Evolutionary conservation across 2,329 filamentous ascomycete genomes (phyloP).

Genomic region (Colletotrichum sansevieriae): DNA sequence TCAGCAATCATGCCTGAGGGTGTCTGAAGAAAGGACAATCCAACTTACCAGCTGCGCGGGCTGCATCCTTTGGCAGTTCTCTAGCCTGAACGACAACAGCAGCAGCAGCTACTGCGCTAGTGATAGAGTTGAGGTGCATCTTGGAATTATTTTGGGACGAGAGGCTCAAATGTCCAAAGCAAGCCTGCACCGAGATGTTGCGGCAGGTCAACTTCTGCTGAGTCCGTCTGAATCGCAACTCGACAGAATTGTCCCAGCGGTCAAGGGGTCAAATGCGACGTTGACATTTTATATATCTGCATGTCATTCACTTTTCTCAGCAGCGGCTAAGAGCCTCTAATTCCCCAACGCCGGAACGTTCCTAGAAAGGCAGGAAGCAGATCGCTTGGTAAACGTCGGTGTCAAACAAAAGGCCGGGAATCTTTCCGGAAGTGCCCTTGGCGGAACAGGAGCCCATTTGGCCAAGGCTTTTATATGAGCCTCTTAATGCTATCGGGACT

Average conservation of each 20-base stretch:
- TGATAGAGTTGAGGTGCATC: conserved; percentile 43
- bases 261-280: not conserved
- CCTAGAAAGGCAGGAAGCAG: conserved; percentile 38
- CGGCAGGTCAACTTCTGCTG: not conserved
- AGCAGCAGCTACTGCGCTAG: conserved; percentile 35
- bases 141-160: not conserved
- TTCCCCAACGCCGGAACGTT: not conserved
- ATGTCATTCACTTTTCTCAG: not conserved
- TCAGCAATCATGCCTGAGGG: not conserved
- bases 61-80: conserved; percentile 43
- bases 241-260: not conserved
- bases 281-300: conserved; percentile 3
- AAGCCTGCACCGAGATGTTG: too few species aligned
- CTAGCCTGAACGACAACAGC: conserved; percentile 37
- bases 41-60: conserved; percentile 40
- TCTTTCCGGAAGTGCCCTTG: not conserved
- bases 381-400: conserved; percentile 27
- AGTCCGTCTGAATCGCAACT: not conserved
- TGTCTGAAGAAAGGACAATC: not conserved
- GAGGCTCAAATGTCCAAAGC: too few species aligned
- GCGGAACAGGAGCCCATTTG: not conserved
- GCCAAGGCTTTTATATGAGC: not conserved
- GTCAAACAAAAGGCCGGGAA: not conserved
- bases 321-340: not conserved
- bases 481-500: not conserved